Evolutionary conservation across 495 filamentous ascomycete genomes (phyloP).

Genomic region (Aspergillus campestris): DNA sequence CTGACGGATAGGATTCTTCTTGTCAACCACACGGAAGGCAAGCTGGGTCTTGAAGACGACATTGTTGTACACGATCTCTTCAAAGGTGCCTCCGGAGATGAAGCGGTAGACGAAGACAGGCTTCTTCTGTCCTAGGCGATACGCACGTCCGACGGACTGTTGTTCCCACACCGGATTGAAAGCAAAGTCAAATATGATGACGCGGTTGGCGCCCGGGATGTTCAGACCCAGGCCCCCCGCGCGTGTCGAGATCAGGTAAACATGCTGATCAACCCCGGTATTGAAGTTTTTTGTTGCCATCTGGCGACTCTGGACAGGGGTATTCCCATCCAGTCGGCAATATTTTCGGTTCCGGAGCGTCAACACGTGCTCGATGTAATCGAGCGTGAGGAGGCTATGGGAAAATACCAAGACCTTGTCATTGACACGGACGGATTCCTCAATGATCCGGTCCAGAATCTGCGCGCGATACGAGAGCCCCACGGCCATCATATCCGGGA

Average conservation of each 20-base stretch:
- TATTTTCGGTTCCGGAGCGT: constrained; percentile 32
- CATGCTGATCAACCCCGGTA: constrained; percentile 20
- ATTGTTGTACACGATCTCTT: constrained; percentile 61
- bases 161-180: constrained; percentile 78
- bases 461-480: constrained; percentile 54
- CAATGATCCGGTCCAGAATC: constrained; percentile 58
- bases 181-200: constrained; percentile 77
- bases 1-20: constrained; percentile 58
- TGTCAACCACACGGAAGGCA: constrained; percentile 70
- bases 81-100: constrained; percentile 68
- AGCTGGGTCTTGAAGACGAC: constrained; percentile 75
- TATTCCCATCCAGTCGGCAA: constrained; percentile 58
- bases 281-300: constrained; percentile 60
- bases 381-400: constrained; percentile 57
- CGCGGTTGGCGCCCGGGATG: constrained; percentile 74
- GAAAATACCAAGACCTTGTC: constrained; percentile 78
- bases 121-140: constrained; percentile 79
- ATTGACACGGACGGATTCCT: constrained; percentile 44
- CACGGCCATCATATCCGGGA: constrained; percentile 26
- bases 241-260: constrained; percentile 76
- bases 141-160: constrained; percentile 82
- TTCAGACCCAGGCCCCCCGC: constrained; percentile 82
- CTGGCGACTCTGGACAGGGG: constrained; percentile 47
- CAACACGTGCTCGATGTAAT: constrained; percentile 56
- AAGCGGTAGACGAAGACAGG: constrained; percentile 86